A percentile compares a stretch with the other conserved stretches of the same genome.
phyloP scores from a whole-genome alignment of 805 yeast genomes.

The Starmerella bombicola region DNA sequence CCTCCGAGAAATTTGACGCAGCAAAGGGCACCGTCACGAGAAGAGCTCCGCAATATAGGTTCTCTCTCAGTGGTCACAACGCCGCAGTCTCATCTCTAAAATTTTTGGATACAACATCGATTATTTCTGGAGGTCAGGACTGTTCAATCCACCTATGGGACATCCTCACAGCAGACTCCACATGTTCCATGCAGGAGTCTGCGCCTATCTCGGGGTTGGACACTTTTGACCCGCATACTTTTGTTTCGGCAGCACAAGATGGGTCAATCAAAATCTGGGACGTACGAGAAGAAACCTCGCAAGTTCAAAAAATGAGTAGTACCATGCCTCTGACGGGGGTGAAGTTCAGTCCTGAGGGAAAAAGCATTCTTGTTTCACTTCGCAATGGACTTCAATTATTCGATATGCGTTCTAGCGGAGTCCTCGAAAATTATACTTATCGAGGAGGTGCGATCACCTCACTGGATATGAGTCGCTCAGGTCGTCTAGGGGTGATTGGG shows the following conservation, averaged over 20 bases:
- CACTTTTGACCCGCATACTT: slow-evolving; percentile 61
- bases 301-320: not conserved
- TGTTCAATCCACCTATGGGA: slow-evolving; percentile 58
- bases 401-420: slow-evolving; percentile 14
- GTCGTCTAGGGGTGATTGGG: slow-evolving; percentile 19
- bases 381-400: slow-evolving; percentile 5
- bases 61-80: slow-evolving; percentile 12
- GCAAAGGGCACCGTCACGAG: not conserved
- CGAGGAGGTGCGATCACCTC: slow-evolving; percentile 5
- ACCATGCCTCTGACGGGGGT: not conserved
- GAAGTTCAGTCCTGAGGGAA: slow-evolving; percentile 11
- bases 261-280: slow-evolving; percentile 18
- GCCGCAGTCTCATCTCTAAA: slow-evolving; percentile 13
- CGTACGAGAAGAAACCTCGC: slow-evolving; percentile 6
- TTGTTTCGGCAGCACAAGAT: slow-evolving; percentile 13
- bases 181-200: slow-evolving; percentile 48
- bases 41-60: slow-evolving; percentile 7
- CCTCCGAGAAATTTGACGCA: not conserved
- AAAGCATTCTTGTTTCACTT: slow-evolving; percentile 7
- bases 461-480: slow-evolving; percentile 15
- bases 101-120: slow-evolving; percentile 9
- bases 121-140: slow-evolving; percentile 15
- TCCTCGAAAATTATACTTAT: slow-evolving; percentile 4
- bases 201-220: slow-evolving; percentile 31
- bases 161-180: slow-evolving; percentile 74